phyloP scores from a whole-genome alignment of 495 filamentous ascomycete genomes.

The Sabuloglossum arenarium region DNA sequence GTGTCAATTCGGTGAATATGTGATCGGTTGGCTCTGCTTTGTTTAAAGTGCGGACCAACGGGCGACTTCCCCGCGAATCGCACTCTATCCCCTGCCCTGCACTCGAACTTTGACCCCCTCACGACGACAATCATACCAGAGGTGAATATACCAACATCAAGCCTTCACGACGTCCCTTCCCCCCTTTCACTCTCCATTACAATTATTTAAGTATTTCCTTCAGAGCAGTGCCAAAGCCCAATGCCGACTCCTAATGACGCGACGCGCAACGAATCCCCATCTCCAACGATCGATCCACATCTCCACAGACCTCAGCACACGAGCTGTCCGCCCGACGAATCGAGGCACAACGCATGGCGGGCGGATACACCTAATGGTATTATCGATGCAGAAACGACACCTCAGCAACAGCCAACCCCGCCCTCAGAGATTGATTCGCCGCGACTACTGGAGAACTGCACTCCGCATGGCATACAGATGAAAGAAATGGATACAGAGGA shows the following conservation, averaged over 20 bases:
- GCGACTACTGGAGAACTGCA: not conserved
- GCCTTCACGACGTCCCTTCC: not conserved
- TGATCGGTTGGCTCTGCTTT: not conserved
- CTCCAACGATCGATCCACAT: not conserved
- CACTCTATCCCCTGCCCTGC: not conserved
- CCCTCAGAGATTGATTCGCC: slow-evolving; percentile 7
- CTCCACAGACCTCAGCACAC: slow-evolving; percentile 7
- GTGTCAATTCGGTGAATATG: not conserved
- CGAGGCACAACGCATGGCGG: slow-evolving; percentile 12
- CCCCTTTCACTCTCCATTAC: not conserved
- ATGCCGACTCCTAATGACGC: slow-evolving; percentile 3
- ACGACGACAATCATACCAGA: not conserved
- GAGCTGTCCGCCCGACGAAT: slow-evolving; percentile 18
- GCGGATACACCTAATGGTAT: slow-evolving; percentile 10
- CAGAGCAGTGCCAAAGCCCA: not conserved
- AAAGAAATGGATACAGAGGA: slow-evolving; percentile 17
- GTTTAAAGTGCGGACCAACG: not conserved
- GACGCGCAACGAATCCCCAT: not conserved
- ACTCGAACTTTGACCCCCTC: not conserved
- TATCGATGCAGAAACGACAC: slow-evolving; percentile 6
- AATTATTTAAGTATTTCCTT: not conserved
- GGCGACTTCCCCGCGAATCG: not conserved
- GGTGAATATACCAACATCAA: not conserved
- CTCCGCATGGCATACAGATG: not conserved
- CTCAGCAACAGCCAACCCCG: slow-evolving; percentile 13